Evolutionary conservation across 345 rosid genomes (phyloP).

Genomic region (Anacardium occidentale): DNA sequence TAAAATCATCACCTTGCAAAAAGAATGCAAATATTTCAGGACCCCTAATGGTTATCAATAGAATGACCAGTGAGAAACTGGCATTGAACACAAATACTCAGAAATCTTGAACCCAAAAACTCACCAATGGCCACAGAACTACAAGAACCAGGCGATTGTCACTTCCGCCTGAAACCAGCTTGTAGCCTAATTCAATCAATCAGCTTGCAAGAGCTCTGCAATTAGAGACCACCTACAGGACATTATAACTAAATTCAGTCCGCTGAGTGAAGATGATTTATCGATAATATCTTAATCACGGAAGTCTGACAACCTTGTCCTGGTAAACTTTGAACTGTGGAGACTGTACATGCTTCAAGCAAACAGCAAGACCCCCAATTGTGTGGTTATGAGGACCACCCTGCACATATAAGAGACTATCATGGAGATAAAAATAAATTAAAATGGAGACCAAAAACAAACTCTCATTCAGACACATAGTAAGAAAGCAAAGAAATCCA

Average conservation of each 20-base stretch:
- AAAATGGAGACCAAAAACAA: background rate
- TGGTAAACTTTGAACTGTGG: slow-evolving; percentile 72
- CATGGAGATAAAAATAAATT: background rate
- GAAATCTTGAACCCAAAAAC: slow-evolving; percentile 13
- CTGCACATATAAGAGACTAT: slow-evolving; percentile 34
- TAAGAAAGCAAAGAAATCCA: slow-evolving; percentile 17
- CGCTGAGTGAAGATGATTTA: background rate
- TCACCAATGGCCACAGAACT: slow-evolving; percentile 84
- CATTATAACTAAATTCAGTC: background rate
- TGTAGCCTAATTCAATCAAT: slow-evolving; percentile 71
- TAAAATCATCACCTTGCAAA: background rate
- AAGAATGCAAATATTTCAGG: background rate
- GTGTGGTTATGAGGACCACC: slow-evolving; percentile 99
- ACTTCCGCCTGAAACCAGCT: slow-evolving; percentile 86
- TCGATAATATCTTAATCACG: background rate
- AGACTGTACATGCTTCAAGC: slow-evolving; percentile 80
- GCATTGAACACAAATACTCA: background rate
- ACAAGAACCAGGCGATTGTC: slow-evolving; percentile 91
- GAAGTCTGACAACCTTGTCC: slow-evolving; percentile 49
- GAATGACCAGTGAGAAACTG: background rate
- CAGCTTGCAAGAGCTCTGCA: slow-evolving; percentile 72
- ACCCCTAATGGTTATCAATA: background rate
- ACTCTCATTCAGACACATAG: background rate
- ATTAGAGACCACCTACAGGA: slow-evolving; percentile 69
- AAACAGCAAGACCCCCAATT: slow-evolving; percentile 85